phyloP scores from a whole-genome alignment of 2,329 filamentous ascomycete species.

The Ceratocystis eucalypticola region DNA sequence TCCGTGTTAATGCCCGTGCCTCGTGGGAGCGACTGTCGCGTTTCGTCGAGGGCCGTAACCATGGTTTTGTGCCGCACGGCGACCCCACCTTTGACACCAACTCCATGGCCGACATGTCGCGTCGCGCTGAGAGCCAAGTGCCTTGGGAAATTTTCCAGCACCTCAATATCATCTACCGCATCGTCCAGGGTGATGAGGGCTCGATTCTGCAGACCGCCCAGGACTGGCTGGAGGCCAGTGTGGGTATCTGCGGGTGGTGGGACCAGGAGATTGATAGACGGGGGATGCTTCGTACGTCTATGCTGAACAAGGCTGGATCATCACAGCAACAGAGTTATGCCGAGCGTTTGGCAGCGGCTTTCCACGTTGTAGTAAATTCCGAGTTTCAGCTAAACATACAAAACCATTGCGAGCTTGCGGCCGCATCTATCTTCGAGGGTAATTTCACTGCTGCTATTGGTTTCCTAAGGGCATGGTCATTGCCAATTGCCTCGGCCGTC shows the following conservation, averaged over 20 bases:
- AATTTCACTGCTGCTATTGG: constrained; percentile 64
- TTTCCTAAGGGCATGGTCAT: constrained; percentile 65
- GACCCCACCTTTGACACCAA: constrained; percentile 28
- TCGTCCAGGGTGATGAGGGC: constrained; percentile 61
- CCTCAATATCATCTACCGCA: constrained; percentile 64
- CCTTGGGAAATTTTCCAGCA: constrained; percentile 86
- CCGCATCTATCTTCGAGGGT: constrained; percentile 72
- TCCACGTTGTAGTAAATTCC: constrained; percentile 53
- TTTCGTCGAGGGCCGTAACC: constrained; percentile 56
- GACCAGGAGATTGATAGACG: constrained; percentile 68
- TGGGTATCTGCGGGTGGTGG: constrained; percentile 84
- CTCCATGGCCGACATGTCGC: constrained; percentile 49
- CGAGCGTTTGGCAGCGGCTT: constrained; percentile 56
- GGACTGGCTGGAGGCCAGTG: constrained; percentile 83
- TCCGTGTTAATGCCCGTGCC: constrained; percentile 59
- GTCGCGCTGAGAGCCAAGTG: constrained; percentile 73
- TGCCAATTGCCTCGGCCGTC: constrained; percentile 62
- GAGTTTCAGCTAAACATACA: constrained; percentile 66
- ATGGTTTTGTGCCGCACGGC: constrained; percentile 29
- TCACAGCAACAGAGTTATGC: constrained; percentile 48
- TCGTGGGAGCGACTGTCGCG: constrained; percentile 57
- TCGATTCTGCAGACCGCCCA: constrained; percentile 65
- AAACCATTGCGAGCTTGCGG: constrained; percentile 62
- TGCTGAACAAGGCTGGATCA: constrained; percentile 13
- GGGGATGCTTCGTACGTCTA: constrained; percentile 30